Evolutionary conservation across 768 basidiomycete species (phyloP), one percentile per base, ranked within the genome.

Genomic region (Dentipellis fragilis): DNA sequence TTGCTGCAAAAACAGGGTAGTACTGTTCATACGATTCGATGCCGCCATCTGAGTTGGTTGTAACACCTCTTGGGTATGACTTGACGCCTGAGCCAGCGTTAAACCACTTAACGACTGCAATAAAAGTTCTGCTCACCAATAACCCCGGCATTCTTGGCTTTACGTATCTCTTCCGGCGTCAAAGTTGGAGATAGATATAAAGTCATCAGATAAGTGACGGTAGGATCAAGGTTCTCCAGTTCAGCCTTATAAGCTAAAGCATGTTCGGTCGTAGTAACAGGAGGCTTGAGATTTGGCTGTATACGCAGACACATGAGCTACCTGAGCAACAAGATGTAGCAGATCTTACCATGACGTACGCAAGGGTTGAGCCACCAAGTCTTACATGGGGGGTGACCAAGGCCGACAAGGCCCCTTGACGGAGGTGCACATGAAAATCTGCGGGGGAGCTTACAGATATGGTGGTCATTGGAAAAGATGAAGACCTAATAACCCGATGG

Each of bases 351-450:
- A 99, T 99, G 39, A 99, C 92, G 74, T 96, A 99, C 61, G 89
- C 95, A 55, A 95, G 77, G 56, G 78, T 72, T 64, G 98, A 93
- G 1, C 96, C 96, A 46, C 96, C 96, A 67, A 83, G 73, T 36
- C 82, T 77, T 52, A 99, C 89, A 74, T 97, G 93, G 14, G 93
- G 91, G 5, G 85, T 84, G 38, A 98, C 93, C 12, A 98, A 79
- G 54, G 80, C 72, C 22, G 87, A 85, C 60, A 99, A 72, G 35
- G 80, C 71, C 29, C 89, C 93, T 67, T 98, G 92, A 42, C 96
- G 83, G 29, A 99, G 83, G 69, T 99, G 95, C 62, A 97, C 94
- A 74, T 99, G 96, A 66, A 96, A 95, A 74, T 93, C 92, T 35
- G 89, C 87, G 14, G 92, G 90, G 1, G 87, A 81, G 12, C 71